Conservation (phyloP, 768 basidiomycete genomes). For the Sporobolomyces phaffii region DNA sequence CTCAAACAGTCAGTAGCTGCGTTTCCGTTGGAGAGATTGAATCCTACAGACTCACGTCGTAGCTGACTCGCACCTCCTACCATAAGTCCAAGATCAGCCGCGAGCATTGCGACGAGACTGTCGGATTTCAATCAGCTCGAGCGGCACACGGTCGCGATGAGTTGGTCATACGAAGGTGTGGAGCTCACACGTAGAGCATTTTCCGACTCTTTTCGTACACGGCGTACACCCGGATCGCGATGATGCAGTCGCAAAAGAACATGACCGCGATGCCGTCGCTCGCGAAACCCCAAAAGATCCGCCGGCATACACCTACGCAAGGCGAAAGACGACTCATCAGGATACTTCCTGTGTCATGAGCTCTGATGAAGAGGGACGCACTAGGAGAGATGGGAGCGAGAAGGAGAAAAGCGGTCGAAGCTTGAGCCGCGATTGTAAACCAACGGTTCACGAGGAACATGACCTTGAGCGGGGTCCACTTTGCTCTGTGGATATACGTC, state of each 20-base stretch:
- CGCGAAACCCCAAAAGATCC: background rate
- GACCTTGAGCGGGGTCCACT: slow-evolving; percentile 7
- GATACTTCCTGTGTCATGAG: too few relatives aligned
- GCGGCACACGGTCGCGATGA: background rate
- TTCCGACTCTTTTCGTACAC: slow-evolving; percentile 3
- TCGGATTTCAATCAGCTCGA: too few relatives aligned
- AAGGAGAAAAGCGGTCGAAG: background rate
- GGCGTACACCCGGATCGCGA: slow-evolving; percentile 1
- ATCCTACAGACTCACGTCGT: background rate
- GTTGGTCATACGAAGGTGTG: background rate
- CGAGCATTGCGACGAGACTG: background rate
- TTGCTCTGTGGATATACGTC: background rate
- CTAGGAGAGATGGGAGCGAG: background rate
- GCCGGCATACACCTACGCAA: too few relatives aligned
- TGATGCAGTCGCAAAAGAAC: slow-evolving; percentile 7
- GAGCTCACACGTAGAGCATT: background rate
- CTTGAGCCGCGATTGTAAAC: background rate
- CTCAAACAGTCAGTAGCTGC: background rate
- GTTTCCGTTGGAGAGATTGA: background rate
- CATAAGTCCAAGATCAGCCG: background rate
- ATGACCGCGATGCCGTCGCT: background rate
- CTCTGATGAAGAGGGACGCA: too few relatives aligned
- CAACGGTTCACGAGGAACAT: slow-evolving; percentile 14
- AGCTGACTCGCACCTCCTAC: background rate
- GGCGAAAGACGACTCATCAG: too few relatives aligned